Evolutionary conservation across 2,329 filamentous ascomycete genomes (phyloP), one percentile per base, ranked within the genome.

Genomic region (Plectosphaerella cucumerina): DNA sequence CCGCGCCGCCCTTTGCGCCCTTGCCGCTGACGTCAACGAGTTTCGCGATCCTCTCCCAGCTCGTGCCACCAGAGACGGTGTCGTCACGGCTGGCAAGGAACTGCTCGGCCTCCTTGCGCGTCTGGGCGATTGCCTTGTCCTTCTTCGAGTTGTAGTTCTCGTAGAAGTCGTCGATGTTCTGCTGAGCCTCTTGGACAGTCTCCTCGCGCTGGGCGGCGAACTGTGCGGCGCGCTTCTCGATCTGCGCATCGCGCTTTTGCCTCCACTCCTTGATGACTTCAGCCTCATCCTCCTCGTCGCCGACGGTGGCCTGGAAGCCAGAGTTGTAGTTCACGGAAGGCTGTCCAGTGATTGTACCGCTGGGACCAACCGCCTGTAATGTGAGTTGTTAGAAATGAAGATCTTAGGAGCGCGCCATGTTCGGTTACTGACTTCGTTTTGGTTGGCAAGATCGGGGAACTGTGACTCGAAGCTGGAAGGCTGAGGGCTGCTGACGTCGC

Each of bases 101-200:
- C 65, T 96, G 85, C 64, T 97, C 93, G 6, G 93, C 94, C 61
- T 99, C 94, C 69, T 89, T 87, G 62, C 87, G 84, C 51, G 93
- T 94, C 75, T 96, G 90, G 20, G 87, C 79, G 59, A 97, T 87
- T 53, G 82, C 84, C 81, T 97, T 97, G 69, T 99, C 94, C 70
- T 94, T 93, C 76, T 97, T 96, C 70, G 87, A 86, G 77, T 97
- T 97, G 78, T 99, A 99, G 73, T 96, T 97, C 66, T 97, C 92
- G 78, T 99, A 99, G 74, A 97, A 99, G 69, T 97, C 94, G 68
- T 99, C 94, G 58, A 99, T 96, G 69, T 95, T 94, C 67, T 92
- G 82, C 65, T 91, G 90, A 11, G 94, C 94, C 60, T 94, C 90
- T 68, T 90, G 85, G 65, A 97, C 75, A 2, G 91, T 97, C 68